Conservation (phyloP, 139 green algal species). For the Diplosphaera chodatii region DNA sequence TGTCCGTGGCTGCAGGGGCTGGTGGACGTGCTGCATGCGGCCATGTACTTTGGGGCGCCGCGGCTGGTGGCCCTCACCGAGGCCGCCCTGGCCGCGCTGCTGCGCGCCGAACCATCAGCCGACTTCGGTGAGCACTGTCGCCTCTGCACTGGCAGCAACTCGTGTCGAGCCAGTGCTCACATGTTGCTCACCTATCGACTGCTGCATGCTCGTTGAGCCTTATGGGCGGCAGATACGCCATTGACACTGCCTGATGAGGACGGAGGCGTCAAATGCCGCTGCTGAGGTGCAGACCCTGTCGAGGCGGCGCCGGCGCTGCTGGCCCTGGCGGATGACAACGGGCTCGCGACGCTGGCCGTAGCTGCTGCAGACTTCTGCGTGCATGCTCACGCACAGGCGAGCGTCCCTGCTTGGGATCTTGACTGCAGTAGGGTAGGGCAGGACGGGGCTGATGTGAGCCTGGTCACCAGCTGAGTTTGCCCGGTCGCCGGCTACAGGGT, state of each 20-base stretch:
- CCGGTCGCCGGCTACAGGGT: no score
- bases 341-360: conserved; percentile 32
- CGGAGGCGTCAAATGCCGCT: no score
- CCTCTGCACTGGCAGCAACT: not conserved
- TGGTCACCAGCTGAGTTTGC: no score
- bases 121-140: not conserved
- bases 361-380: conserved; percentile 51
- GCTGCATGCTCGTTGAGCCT: no score
- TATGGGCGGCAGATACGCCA: no score
- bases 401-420: not conserved
- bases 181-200: no score
- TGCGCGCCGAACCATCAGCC: not conserved
- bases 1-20: not conserved
- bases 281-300: conserved; percentile 22
- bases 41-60: conserved; percentile 43
- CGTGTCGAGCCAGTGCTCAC: no score
- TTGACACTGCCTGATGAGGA: no score
- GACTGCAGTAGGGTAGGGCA: no score
- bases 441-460: no score
- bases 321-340: conserved; percentile 41
- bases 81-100: conserved; percentile 21
- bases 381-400: conserved; percentile 4
- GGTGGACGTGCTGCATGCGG: conserved; percentile 38
- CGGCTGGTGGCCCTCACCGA: conserved; percentile 44
- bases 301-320: conserved; percentile 45